Evolutionary conservation across 1,139 yeast genomes (phyloP).

Genomic region (Blastobotrys ciferrii): DNA sequence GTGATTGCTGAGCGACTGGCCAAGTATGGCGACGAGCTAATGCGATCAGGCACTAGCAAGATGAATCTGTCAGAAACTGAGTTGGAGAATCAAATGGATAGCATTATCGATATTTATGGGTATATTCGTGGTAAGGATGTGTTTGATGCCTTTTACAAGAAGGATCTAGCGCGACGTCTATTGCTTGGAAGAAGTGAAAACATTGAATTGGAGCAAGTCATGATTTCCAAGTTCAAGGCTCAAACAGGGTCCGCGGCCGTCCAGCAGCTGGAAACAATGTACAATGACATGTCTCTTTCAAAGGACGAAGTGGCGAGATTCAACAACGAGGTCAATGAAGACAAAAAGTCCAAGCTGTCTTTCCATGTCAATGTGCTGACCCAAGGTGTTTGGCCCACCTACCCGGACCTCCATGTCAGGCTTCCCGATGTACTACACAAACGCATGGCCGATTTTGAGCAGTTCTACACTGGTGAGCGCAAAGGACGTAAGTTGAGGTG

Average conservation of each 20-base stretch:
- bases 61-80: conserved; percentile 4
- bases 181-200: conserved; percentile 18
- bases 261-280: conserved; percentile 37
- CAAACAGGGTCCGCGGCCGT: conserved; percentile 38
- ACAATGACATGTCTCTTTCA: conserved; percentile 36
- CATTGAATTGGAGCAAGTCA: conserved; percentile 30
- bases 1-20: conserved; percentile 33
- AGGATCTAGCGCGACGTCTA: conserved; percentile 40
- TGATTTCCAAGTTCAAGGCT: conserved; percentile 31
- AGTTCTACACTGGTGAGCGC: conserved; percentile 25
- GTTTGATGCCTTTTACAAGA: conserved; percentile 38
- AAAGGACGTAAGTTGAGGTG: conserved; percentile 32
- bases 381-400: conserved; percentile 36
- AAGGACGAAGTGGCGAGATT: conserved; percentile 25
- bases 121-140: conserved; percentile 34
- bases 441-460: conserved; percentile 27
- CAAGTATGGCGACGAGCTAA: conserved; percentile 35
- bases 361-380: conserved; percentile 34
- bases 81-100: conserved; percentile 3
- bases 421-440: conserved; percentile 30
- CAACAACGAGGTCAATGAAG: conserved; percentile 20
- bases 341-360: conserved; percentile 20
- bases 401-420: conserved; percentile 33
- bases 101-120: conserved; percentile 3
- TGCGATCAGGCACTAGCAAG: conserved; percentile 20